Percentiles rank a stretch among this genome's conserved stretches.
Conservation (phyloP, 225 moss, liverwort and hornwort genomes). For the Sphagnum tenellum region DNA sequence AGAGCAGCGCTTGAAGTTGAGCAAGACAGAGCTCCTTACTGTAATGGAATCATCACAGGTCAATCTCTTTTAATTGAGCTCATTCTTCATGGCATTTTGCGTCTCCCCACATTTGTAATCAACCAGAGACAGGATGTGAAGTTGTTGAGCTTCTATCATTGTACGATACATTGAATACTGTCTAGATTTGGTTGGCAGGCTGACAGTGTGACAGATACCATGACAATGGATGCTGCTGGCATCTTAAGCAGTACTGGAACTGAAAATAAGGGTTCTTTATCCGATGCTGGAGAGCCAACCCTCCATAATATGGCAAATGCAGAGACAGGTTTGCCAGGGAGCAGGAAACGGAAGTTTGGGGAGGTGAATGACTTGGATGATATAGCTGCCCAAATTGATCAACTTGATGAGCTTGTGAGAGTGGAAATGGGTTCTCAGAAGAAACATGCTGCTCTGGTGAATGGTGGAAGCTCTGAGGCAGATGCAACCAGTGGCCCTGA, state of each 20-base stretch:
- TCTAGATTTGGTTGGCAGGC: slow-evolving; percentile 5
- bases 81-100: too few species aligned
- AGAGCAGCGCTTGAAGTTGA: slow-evolving; percentile 49
- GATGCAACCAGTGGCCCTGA: slow-evolving; percentile 17
- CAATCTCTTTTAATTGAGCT: too few species aligned
- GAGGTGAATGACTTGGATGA: slow-evolving; percentile 25
- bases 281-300: too few species aligned
- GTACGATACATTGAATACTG: too few species aligned
- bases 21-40: slow-evolving; percentile 54
- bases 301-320: too few species aligned
- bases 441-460: slow-evolving; percentile 23
- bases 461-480: slow-evolving; percentile 25
- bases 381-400: slow-evolving; percentile 27
- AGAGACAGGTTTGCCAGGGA: slow-evolving; percentile 1
- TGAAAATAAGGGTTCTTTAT: slow-evolving; percentile 11
- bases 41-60: slow-evolving; percentile 45
- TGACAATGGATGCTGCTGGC: slow-evolving; percentile 12
- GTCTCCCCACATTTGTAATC: too few species aligned
- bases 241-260: slow-evolving; percentile 6
- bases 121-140: too few species aligned
- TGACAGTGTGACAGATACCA: slow-evolving; percentile 16
- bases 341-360: slow-evolving; percentile 25
- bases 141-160: too few species aligned
- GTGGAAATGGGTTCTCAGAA: slow-evolving; percentile 17
- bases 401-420: slow-evolving; percentile 37